Base-by-base conservation (phyloP, 2,329 filamentous ascomycete species). In the Scytalidium lignicola region DNA sequence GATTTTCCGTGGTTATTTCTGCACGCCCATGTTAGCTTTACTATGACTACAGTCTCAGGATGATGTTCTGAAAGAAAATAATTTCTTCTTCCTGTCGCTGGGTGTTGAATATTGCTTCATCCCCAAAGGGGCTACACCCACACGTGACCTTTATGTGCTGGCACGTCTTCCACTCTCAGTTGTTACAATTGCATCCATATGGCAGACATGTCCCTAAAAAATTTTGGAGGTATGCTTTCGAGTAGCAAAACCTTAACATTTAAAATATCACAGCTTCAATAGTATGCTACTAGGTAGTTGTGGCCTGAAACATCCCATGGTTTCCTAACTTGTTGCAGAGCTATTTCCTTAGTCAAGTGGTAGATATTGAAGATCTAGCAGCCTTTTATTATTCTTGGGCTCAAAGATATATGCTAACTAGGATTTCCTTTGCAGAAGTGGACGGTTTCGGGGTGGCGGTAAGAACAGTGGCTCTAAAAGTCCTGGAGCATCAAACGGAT, bases 361-460 rank as follows among this genome's bases (percentile, higher is more conserved):
- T 13, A n/a, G 15, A 13, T 17, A 13, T 37, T 17, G 32, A 13
- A 13, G 15, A 37, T 13, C 32, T 13, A 37, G 6, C 15, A 17
- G 26, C 10, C 15, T 9, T 17, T 9, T 13, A 7, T 15, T 37
- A 5, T 37, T 13, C 4, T 15, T n/a, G 4, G 12, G 15, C 32
- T 5, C 4, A 37, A 37, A 37, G 32, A 37, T 4, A 8, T 48
- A 52, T 54, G 55, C 60, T 64, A 55, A 65, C 54, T 46, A 41
- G 22, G 20, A 26, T 55, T 45, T 47, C 41, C 28, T 55, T 53
- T 57, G 51, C 56, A 80, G 77, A 60, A 79, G 78, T 69, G 78
- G 77, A 63, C 76, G 79, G 54, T 78, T 82, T 61, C 75, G 79
- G 66, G 76, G 78, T 64, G 72, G 72, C 60, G 73, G 75, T 56